phyloP scores from a whole-genome alignment of 2,329 filamentous ascomycete species.

The Aspergillus sp. region DNA sequence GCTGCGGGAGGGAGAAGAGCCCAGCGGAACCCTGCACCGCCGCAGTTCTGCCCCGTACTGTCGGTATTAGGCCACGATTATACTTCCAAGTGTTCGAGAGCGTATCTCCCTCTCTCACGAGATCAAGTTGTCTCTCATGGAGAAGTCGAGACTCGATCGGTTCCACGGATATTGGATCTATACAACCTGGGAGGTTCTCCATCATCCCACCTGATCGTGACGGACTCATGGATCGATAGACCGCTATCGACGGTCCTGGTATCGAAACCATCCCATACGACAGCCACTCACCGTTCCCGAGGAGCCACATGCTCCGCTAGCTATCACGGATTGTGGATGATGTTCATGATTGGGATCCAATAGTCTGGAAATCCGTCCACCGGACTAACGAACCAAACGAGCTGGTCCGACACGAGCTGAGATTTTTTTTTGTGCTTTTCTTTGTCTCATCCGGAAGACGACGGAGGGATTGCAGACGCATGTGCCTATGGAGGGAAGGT shows the following conservation, averaged over 20 bases:
- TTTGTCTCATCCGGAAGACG: neutral
- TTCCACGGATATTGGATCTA: no score
- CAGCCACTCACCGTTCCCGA: constrained; percentile 6
- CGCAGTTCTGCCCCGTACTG: constrained; percentile 1
- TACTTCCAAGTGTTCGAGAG: no score
- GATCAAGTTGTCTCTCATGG: no score
- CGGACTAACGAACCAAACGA: neutral
- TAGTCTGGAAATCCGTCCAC: constrained; percentile 2
- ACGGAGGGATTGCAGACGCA: no score
- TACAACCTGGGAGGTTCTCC: no score
- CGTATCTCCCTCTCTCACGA: neutral
- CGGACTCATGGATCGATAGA: neutral
- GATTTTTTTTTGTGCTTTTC: neutral
- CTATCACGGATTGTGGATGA: constrained; percentile 1
- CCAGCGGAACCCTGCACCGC: constrained; percentile 8
- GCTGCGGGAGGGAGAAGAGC: no score
- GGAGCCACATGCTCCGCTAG: constrained; percentile 9
- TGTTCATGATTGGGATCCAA: constrained; percentile 6
- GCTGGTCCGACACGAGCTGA: neutral
- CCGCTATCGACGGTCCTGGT: neutral
- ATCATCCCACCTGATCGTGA: no score
- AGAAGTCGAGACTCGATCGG: no score
- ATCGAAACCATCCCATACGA: neutral
- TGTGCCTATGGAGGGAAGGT: neutral
- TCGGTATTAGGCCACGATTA: neutral